Base-by-base conservation (phyloP, 257 asterid species). In the Anisodus tanguticus region DNA sequence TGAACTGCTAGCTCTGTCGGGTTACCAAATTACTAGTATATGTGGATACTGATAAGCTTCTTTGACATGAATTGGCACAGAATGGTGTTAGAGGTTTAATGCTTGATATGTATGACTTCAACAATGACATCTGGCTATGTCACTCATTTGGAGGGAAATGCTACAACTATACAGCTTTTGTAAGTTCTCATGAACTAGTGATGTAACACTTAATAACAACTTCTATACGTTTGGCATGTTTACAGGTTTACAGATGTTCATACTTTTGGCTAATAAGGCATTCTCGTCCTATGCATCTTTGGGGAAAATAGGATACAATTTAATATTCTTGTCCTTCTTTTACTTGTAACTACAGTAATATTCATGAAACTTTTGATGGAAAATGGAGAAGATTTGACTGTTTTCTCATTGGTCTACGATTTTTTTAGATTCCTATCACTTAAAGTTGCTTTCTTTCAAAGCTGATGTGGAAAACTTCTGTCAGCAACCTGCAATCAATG, bases 51-150 rank as follows among this genome's bases (percentile, higher is more conserved):
- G 66, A 68, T 66, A n/a, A 82, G 47, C 47, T 84, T 85, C 76
- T 85, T 84, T 83, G 64, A 84, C 64, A n/a, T 60, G 63, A 53
- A 68, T 53, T 80, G 85, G 80, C 87, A 91, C 98, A 96, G 99
- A 93, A 93, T 89, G 98, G 97, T 47, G 97, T 96, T 68, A 89
- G 98, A 90, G 98, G 97, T 80, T 86, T 96, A 93, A 94, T 94
- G 98, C 98, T 96, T 31, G 99, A 96, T 90, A 94, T 94, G 94
- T 94, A 96, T 58, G 98, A 93, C 88, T 94, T 92, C 81, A 63
- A 92, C 74, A 92, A 92, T 53, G 98, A 92, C 87, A 91, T 96
- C 83, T 96, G 99, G 99, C 87, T 96, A 74, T 96, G 99, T 85
- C 99, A 94, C 90, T 96, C 98, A 45, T 96, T 86, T 62, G 97